phyloP scores from a whole-genome alignment of 1,139 yeast genomes.

The Yamadazyma trypodendri region DNA sequence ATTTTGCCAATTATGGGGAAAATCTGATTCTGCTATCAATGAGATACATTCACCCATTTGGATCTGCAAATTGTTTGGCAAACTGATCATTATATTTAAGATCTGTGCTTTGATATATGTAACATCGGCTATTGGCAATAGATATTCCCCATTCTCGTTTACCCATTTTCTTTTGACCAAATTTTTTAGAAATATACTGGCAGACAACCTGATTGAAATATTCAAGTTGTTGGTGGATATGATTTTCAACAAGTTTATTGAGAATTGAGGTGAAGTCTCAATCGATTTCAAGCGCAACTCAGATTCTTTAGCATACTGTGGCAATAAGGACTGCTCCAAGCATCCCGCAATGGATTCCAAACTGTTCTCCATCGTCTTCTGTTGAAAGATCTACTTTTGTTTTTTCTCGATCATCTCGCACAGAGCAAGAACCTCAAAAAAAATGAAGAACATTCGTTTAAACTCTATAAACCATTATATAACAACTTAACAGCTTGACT shows the following conservation, averaged over 20 bases:
- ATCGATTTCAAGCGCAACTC: slow-evolving; percentile 57
- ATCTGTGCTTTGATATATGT: slow-evolving; percentile 71
- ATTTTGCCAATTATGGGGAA: slow-evolving; percentile 85
- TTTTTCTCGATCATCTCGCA: slow-evolving; percentile 1
- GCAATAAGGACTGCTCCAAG: slow-evolving; percentile 50
- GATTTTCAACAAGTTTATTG: slow-evolving; percentile 71
- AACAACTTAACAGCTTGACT: neutral
- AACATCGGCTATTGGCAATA: slow-evolving; percentile 62
- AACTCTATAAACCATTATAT: slow-evolving; percentile 2
- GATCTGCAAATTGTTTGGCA: slow-evolving; percentile 73
- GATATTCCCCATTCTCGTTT: slow-evolving; percentile 81
- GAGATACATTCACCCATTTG: slow-evolving; percentile 95
- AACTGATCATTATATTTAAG: slow-evolving; percentile 74
- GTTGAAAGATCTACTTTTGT: neutral
- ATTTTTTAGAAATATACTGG: slow-evolving; percentile 88
- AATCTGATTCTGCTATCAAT: slow-evolving; percentile 91
- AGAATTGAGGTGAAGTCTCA: slow-evolving; percentile 71
- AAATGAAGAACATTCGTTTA: neutral
- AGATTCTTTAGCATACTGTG: slow-evolving; percentile 57
- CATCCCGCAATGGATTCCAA: slow-evolving; percentile 45
- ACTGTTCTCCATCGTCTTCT: slow-evolving; percentile 34
- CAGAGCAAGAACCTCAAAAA: neutral
- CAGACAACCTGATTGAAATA: slow-evolving; percentile 72
- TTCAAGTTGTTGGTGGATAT: slow-evolving; percentile 64
- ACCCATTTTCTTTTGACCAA: slow-evolving; percentile 84